Percentiles rank a stretch among this genome's conserved stretches.
Conservation (phyloP, 352 stramenopile species). For the Phytophthora ramorum region DNA sequence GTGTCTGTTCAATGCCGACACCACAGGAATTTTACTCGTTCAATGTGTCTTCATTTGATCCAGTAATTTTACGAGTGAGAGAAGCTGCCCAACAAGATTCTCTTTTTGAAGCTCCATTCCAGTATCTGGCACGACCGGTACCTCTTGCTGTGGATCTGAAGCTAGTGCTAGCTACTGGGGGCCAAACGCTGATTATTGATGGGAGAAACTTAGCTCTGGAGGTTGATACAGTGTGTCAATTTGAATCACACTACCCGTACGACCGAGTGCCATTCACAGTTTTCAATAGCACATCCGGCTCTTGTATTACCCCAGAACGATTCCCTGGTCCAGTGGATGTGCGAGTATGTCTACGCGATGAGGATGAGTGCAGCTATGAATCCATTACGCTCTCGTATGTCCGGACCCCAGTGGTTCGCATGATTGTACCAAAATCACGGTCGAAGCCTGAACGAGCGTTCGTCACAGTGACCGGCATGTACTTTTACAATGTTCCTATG, state of each 20-base stretch:
- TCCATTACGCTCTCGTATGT: slow-evolving; percentile 26
- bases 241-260: slow-evolving; percentile 33
- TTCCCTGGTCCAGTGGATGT: slow-evolving; percentile 34
- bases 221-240: slow-evolving; percentile 26
- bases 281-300: slow-evolving; percentile 39
- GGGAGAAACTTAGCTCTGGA: slow-evolving; percentile 12
- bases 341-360: slow-evolving; percentile 36
- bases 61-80: slow-evolving; percentile 29
- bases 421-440: neutral
- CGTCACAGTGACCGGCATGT: slow-evolving; percentile 12
- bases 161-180: slow-evolving; percentile 13
- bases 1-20: slow-evolving; percentile 20
- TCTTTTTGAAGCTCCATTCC: slow-evolving; percentile 39
- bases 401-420: slow-evolving; percentile 12
- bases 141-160: slow-evolving; percentile 10
- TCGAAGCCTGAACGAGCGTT: neutral
- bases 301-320: slow-evolving; percentile 41
- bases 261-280: slow-evolving; percentile 25
- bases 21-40: slow-evolving; percentile 1
- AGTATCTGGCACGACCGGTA: slow-evolving; percentile 24
- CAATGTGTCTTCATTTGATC: slow-evolving; percentile 26
- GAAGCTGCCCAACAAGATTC: slow-evolving; percentile 28
- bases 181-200: slow-evolving; percentile 21
- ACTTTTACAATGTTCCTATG: slow-evolving; percentile 28
- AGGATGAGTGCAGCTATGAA: slow-evolving; percentile 23